Conservation (phyloP, 1,284 basidiomycete genomes). For the Pseudozyma sp. region DNA sequence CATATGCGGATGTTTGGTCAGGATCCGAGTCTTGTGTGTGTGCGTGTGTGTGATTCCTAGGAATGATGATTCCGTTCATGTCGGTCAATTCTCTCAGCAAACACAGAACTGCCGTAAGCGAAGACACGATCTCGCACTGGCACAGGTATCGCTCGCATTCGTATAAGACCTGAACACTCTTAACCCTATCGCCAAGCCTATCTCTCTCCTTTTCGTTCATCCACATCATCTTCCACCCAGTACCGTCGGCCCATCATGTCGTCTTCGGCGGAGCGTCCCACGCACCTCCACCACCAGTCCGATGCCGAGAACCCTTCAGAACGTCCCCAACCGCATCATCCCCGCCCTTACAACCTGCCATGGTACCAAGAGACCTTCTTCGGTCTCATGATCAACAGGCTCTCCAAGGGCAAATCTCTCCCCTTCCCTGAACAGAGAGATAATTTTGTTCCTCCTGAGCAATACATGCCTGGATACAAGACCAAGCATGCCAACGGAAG, state of each 20-base stretch:
- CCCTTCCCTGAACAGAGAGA: slow-evolving; percentile 37
- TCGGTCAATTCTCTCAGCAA: too few relatives aligned
- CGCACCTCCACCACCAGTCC: slow-evolving; percentile 31
- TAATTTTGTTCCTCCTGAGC: slow-evolving; percentile 37
- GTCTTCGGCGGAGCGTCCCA: background rate
- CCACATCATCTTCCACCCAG: background rate
- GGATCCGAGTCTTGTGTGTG: too few relatives aligned
- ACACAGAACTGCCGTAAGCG: too few relatives aligned
- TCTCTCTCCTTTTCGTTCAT: background rate
- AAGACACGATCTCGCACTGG: too few relatives aligned
- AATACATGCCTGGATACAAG: slow-evolving; percentile 40
- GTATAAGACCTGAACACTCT: too few relatives aligned
- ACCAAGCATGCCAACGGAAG: slow-evolving; percentile 1
- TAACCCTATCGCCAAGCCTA: background rate
- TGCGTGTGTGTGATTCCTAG: too few relatives aligned
- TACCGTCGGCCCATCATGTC: background rate
- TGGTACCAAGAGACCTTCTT: slow-evolving; percentile 50
- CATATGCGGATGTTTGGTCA: too few relatives aligned
- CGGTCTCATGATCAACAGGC: slow-evolving; percentile 30
- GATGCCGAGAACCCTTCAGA: slow-evolving; percentile 8
- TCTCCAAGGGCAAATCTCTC: slow-evolving; percentile 32
- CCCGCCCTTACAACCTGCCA: slow-evolving; percentile 18
- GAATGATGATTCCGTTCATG: too few relatives aligned
- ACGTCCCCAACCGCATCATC: slow-evolving; percentile 21
- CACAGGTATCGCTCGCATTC: too few relatives aligned